phyloP scores from a whole-genome alignment of 768 basidiomycete genomes.

The Tricholoma terreum region DNA sequence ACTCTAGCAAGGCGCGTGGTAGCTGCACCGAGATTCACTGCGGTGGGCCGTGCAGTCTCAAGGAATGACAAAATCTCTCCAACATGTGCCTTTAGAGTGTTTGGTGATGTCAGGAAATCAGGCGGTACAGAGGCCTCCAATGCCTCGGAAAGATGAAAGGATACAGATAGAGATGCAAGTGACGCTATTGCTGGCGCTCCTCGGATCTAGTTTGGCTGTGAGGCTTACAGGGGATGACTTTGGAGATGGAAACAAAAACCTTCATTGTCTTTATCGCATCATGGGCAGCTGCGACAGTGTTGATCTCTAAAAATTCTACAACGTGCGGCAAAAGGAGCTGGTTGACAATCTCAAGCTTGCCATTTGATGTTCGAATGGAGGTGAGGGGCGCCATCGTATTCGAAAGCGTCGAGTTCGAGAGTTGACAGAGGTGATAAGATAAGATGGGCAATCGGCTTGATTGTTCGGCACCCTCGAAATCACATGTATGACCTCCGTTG shows the following conservation, averaged over 20 bases:
- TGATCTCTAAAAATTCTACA: conserved; percentile 60
- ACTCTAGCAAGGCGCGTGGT: conserved; percentile 63
- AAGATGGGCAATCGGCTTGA: neutral
- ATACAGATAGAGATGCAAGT: conserved; percentile 78
- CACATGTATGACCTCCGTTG: conserved; percentile 14
- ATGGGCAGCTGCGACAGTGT: conserved; percentile 79
- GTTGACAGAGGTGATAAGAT: neutral
- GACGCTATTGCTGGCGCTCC: conserved; percentile 96
- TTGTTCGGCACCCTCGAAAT: conserved; percentile 2
- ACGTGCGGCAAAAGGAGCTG: conserved; percentile 83
- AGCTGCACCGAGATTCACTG: conserved; percentile 91
- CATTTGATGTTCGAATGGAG: conserved; percentile 39
- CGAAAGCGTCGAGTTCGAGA: neutral
- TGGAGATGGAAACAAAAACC: conserved; percentile 36
- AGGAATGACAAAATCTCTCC: conserved; percentile 64
- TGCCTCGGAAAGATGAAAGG: conserved; percentile 57
- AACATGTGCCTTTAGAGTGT: conserved; percentile 53
- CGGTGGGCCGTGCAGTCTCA: conserved; percentile 88
- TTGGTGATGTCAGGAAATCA: conserved; percentile 52
- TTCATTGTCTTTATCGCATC: conserved; percentile 97
- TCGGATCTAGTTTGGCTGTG: conserved; percentile 46
- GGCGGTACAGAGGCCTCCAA: conserved; percentile 45
- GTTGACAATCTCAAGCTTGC: conserved; percentile 78
- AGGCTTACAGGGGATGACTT: neutral
- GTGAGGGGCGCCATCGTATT: conserved; percentile 31